Base-by-base conservation (phyloP, 805 yeast genomes). In the Debaryomyces castellii region DNA sequence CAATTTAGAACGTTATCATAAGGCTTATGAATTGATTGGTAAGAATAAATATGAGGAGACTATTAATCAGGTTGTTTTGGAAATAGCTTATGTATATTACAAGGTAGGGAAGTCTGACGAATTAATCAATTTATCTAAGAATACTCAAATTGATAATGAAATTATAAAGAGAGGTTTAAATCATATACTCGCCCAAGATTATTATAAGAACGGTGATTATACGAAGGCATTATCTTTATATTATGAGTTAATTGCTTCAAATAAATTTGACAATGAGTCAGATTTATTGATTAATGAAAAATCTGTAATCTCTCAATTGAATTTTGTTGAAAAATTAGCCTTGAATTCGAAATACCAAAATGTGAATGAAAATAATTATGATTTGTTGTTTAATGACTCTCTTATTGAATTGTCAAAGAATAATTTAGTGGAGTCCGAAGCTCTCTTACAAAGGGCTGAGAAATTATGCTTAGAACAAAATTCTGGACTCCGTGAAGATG, bases 231-330 rank as follows among this genome's bases (percentile, higher is more conserved):
- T 74, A 47, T 55, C 59, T 6, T 42, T 81, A 3, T 86, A 85
- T 57, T 62, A 62, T 30, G 66, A 65, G 4, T 63, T 79, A 46
- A 57, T 72, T 33, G 41, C 60, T 3, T 42, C 60, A 7, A 55
- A 65, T 40, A 58, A 64, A 21, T 67, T 64, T 36, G 78, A 75
- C 44, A 84, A 76, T 52, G 55, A 54, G 18, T 55, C 71, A 30
- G 91, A 85, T 60, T 58, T 83, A 45, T 56, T 70, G 23, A 83
- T 83, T 37, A 86, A 86, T 58, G 87, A 85, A 61, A 73, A 84
- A 48, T 89, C 91, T 2, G 74, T 81, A n/a, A 63, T 79, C 20
- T 80, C 87, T 9, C 87, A 80, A 57, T 59, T 64, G 18, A 63
- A 62, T 33, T 48, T 53, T 37, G 39, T 59, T 40, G 58, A 39